phyloP scores from a whole-genome alignment of 164 flowering plant species.

The Vitis labrusca region DNA sequence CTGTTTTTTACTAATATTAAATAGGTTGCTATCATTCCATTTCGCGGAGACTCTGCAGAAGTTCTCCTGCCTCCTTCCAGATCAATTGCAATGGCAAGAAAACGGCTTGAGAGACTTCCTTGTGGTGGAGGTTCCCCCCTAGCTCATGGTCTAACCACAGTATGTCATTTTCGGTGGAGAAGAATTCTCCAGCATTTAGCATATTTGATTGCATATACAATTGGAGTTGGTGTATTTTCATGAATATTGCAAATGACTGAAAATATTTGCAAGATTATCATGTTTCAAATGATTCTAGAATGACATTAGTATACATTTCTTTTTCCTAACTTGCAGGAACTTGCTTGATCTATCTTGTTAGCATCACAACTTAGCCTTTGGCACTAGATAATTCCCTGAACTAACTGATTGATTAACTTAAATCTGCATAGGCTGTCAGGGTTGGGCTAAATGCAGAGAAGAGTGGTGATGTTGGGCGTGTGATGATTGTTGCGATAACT shows the following conservation, averaged over 20 bases:
- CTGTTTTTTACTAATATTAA: constrained; percentile 6
- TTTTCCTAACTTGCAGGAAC: not conserved
- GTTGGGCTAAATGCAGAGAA: constrained; percentile 96
- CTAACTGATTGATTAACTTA: not conserved
- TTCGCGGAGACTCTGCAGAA: constrained; percentile 95
- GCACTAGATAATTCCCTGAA: not conserved
- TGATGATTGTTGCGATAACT: constrained; percentile 95
- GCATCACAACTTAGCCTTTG: no score
- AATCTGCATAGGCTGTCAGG: constrained; percentile 70
- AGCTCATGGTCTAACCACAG: constrained; percentile 96
- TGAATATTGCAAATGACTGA: no score
- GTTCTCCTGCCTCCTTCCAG: constrained; percentile 97
- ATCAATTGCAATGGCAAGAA: constrained; percentile 98
- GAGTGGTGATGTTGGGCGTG: constrained; percentile 95
- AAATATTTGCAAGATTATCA: no score
- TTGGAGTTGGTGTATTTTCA: no score
- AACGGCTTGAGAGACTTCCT: constrained; percentile 93
- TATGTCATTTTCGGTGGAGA: constrained; percentile 17
- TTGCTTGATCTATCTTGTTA: no score
- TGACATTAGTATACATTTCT: not conserved
- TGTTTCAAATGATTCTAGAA: no score
- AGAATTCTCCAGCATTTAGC: no score
- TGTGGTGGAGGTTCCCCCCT: constrained; percentile 99
- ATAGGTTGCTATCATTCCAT: constrained; percentile 89
- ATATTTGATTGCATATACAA: no score